These are phyloP conservation scores for Aspergillus calidoustus DNA, from an alignment of 2,329 filamentous ascomycete species.

Conservation along the genomic window DNA sequence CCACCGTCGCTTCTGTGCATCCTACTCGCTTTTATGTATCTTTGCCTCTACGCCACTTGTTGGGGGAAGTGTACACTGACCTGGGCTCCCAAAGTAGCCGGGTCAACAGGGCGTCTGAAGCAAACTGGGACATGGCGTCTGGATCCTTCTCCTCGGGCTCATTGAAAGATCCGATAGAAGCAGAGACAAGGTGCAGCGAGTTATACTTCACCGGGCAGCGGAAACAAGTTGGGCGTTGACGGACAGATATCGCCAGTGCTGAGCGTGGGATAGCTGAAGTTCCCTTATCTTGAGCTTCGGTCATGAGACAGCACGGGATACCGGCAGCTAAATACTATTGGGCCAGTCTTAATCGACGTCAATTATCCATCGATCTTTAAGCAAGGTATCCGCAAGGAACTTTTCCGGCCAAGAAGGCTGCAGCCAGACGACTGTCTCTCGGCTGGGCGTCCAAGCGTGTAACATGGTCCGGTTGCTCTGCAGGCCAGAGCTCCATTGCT, in stretches of 20 bases:
- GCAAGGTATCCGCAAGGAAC: conserved; percentile 6
- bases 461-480: conserved; percentile 18
- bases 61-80: conserved; percentile 28
- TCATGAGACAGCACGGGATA: conserved; percentile 4
- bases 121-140: conserved; percentile 24
- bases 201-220: background rate
- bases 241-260: background rate
- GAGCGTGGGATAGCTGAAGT: conserved; percentile 21
- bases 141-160: background rate
- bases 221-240: background rate
- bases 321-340: conserved; percentile 2
- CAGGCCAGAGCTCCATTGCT: conserved; percentile 6
- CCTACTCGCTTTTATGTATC: background rate
- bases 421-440: background rate
- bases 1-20: background rate
- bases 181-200: conserved; percentile 1
- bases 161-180: conserved; percentile 11
- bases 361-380: conserved; percentile 1
- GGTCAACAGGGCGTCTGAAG: conserved; percentile 31
- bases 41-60: background rate
- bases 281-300: conserved; percentile 8
- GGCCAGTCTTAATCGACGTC: background rate
- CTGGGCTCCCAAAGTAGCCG: conserved; percentile 39
- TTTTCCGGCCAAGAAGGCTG: conserved; percentile 1
- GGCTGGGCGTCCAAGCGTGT: conserved; percentile 8